Evolutionary conservation across 805 yeast genomes (phyloP), one percentile per base, ranked within the genome.

Genomic region (Candida argentea): DNA sequence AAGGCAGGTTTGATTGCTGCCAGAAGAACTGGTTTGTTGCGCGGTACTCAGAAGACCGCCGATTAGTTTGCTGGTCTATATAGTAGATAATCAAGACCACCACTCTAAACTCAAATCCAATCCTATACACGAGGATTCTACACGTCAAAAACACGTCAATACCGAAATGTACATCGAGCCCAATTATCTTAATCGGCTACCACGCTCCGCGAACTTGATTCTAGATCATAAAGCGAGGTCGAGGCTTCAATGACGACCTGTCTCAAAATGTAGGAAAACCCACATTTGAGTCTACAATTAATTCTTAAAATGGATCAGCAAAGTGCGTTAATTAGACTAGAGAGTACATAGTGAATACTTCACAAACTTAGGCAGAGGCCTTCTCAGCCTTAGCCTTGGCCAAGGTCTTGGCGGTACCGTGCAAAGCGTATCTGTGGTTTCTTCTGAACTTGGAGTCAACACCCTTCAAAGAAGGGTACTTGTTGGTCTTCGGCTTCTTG

Each of bases 1-100:
- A 89, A 89, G 93, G 94, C 93, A 66, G 98, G 98, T 89, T 85
- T 89, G 66, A 91, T 89, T 67, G 98, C 98, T 58, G 98, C 98
- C 67, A 86, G 98, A 85, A 86, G 98, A 81, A 89, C 97, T 59
- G 98, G 98, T 89, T 82, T 87, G 69, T 80, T 87, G 70, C 86
- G 97, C 74, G 97, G 97, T 86, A 84, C 97, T 62, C 95, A 87
- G 75, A 86, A 84, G 77, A 75, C 66, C 45, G 55, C 52, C 40
- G 65, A 59, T 42, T 59, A 57, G 10, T 7, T 10, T 8, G 20
- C 10, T 18, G 7, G 9, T 18, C 7, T 18, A 18, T 10, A 18
- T n/a, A n/a, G n/a, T n/a, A n/a, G n/a, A n/a, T n/a, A n/a, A n/a
- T n/a, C n/a, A n/a, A n/a, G n/a, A n/a, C n/a, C n/a, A n/a, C n/a